Conservation (phyloP, 2,329 filamentous ascomycete species). For the Botrytis porri region DNA sequence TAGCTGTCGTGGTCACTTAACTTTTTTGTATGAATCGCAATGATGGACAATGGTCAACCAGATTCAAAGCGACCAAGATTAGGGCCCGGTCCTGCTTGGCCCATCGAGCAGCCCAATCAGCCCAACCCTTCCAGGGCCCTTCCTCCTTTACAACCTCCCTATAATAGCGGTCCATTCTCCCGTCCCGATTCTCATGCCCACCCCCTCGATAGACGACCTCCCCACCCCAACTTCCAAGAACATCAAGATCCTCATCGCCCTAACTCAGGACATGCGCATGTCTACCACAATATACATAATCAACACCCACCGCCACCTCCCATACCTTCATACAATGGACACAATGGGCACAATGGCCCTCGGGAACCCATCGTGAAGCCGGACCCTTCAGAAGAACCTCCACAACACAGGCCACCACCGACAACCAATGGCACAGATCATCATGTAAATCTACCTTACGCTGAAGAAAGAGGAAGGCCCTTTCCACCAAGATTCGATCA, state of each 20-base stretch:
- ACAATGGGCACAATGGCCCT: slow-evolving; percentile 27
- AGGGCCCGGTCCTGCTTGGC: slow-evolving; percentile 27
- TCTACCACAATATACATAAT: slow-evolving; percentile 37
- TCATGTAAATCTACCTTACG: slow-evolving; percentile 30
- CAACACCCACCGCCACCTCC: slow-evolving; percentile 35
- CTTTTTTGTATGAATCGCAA: slow-evolving; percentile 43
- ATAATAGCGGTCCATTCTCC: slow-evolving; percentile 16
- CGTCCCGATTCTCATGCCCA: slow-evolving; percentile 12
- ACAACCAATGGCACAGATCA: slow-evolving; percentile 33
- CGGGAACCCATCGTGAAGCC: slow-evolving; percentile 56
- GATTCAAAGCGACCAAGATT: slow-evolving; percentile 60
- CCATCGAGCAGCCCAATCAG: slow-evolving; percentile 19
- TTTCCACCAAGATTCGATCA: slow-evolving; percentile 27
- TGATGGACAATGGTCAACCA: slow-evolving; percentile 59
- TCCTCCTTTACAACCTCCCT: slow-evolving; percentile 48
- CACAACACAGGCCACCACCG: slow-evolving; percentile 40
- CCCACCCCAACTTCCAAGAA: slow-evolving; percentile 36
- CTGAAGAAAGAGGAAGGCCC: slow-evolving; percentile 29
- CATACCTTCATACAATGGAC: slow-evolving; percentile 39
- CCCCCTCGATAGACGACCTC: slow-evolving; percentile 44
- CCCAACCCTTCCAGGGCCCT: slow-evolving; percentile 39
- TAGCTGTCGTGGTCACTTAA: slow-evolving; percentile 36
- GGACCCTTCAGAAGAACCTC: slow-evolving; percentile 43
- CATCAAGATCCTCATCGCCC: slow-evolving; percentile 37
- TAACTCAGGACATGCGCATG: slow-evolving; percentile 33